Base-by-base conservation (phyloP, 495 filamentous ascomycete species). In the Amniculicola lignicola region DNA sequence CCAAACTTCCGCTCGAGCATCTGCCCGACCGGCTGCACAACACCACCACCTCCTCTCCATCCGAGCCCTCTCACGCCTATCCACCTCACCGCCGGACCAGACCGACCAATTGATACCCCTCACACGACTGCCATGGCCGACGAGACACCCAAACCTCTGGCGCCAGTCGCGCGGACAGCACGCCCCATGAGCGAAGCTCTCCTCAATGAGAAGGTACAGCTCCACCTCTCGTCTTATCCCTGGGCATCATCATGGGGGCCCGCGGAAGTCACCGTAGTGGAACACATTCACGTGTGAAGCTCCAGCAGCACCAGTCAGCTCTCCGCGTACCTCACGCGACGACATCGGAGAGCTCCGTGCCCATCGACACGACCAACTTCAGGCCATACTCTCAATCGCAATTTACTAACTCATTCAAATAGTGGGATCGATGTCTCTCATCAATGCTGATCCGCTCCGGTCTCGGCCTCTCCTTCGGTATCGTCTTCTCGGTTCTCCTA, bases 371-470 rank as follows among this genome's bases (percentile, higher is more conserved):
- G n/a, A n/a, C n/a, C n/a, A n/a, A n/a, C n/a, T n/a, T n/a, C n/a
- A n/a, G n/a, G n/a, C n/a, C n/a, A n/a, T n/a, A n/a, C n/a, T 33
- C n/a, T 33, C 7, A 7, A 33, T 33, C 29, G 29, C 29, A 33
- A 7, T 33, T 7, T 33, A 33, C 59, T 64, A 64, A 66, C 46
- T 18, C 29, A 14, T 54, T 11, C 23, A 14, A 11, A 9, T 48
- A 99, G 94, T 99, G 93, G 93, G 93, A 99, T 72, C 89, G 86
- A 72, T 95, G 91, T 71, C 84, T 97, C 71, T 96, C 93, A 61
- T 95, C 92, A 66, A 81, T 95, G 74, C 80, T 97, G 67, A 91
- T 97, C 76, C 90, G 93, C 70, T 96, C 90, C 51, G 83, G 87
- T 42, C 82, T 99, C 69, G 93, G 93, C 63, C 83, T 96, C 62